Conservation (phyloP, 306 rosid species). For the Lathyrus aphaca region DNA sequence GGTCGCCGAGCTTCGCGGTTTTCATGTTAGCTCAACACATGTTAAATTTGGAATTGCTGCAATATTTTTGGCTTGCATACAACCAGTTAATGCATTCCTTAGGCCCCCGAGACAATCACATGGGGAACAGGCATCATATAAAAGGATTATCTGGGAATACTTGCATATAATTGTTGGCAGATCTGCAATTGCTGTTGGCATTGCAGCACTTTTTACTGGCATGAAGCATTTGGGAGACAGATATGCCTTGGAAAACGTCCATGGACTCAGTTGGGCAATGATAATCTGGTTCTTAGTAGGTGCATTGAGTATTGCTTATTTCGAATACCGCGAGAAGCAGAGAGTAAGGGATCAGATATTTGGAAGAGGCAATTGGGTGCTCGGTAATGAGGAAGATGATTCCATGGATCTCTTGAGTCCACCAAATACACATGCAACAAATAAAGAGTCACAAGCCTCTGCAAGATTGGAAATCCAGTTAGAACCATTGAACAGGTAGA, state of each 20-base stretch:
- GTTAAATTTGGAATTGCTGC: conserved; percentile 78
- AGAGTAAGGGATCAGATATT: conserved; percentile 45
- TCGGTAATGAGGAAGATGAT: conserved; percentile 88
- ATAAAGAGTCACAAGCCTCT: conserved; percentile 53
- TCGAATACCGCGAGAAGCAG: conserved; percentile 62
- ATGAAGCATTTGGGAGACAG: conserved; percentile 86
- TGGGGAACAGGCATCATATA: conserved; percentile 56
- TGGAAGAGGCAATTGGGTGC: conserved; percentile 88
- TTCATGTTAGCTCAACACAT: conserved; percentile 71
- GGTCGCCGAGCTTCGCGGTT: conserved; percentile 86
- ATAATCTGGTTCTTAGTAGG: conserved; percentile 66
- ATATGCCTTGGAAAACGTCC: conserved; percentile 70
- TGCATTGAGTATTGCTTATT: conserved; percentile 58
- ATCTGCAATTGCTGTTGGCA: conserved; percentile 65
- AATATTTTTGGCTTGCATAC: conserved; percentile 65
- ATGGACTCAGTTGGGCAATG: conserved; percentile 74
- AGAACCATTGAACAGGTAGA: conserved; percentile 83
- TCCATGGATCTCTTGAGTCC: conserved; percentile 76
- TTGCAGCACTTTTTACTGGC: conserved; percentile 80
- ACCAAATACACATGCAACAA: conserved; percentile 45
- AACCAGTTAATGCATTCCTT: conserved; percentile 72
- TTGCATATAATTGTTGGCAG: conserved; percentile 72
- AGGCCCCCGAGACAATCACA: conserved; percentile 63
- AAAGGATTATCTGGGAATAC: conserved; percentile 85
- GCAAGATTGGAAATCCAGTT: conserved; percentile 85